These are phyloP conservation scores for Pluteus cervinus DNA, from an alignment of 768 basidiomycete genomes.

Conservation along the genomic window DNA sequence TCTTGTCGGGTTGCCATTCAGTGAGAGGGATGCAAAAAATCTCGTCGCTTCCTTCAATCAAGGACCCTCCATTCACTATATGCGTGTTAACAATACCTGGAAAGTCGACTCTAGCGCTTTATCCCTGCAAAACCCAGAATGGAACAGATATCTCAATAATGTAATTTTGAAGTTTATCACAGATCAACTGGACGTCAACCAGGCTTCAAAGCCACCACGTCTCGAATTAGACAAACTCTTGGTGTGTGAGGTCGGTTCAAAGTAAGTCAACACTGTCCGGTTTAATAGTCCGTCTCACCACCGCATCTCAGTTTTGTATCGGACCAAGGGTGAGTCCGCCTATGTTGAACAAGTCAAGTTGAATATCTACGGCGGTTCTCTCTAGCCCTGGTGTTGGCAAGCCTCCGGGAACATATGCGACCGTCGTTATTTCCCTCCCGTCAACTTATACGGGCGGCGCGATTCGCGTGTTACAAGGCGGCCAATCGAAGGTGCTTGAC, in stretches of 20 bases:
- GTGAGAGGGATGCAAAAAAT: conserved; percentile 22
- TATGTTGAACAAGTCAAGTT: too few relatives aligned
- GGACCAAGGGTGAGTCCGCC: conserved; percentile 23
- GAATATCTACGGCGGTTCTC: neutral
- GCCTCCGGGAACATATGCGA: conserved; percentile 32
- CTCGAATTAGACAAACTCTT: conserved; percentile 30
- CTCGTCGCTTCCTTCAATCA: conserved; percentile 20
- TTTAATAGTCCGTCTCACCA: neutral
- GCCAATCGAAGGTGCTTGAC: conserved; percentile 19
- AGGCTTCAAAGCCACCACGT: conserved; percentile 8
- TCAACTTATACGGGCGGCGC: conserved; percentile 31
- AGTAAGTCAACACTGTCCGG: conserved; percentile 13
- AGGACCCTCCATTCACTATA: conserved; percentile 25
- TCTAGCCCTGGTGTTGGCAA: conserved; percentile 15
- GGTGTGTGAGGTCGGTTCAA: conserved; percentile 30
- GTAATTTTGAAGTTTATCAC: conserved; percentile 15
- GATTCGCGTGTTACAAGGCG: conserved; percentile 23
- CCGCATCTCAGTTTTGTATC: conserved; percentile 21
- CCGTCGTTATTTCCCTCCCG: conserved; percentile 32
- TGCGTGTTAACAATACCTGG: conserved; percentile 25
- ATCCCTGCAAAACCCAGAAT: conserved; percentile 17
- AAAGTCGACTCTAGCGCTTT: conserved; percentile 23
- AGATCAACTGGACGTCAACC: conserved; percentile 15
- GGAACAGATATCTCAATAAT: conserved; percentile 1
- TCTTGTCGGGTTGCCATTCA: conserved; percentile 31